Percentiles rank a stretch among this genome's conserved stretches.
phyloP scores from a whole-genome alignment of 2,329 filamentous ascomycete species.

The Aspergillus japonicus region DNA sequence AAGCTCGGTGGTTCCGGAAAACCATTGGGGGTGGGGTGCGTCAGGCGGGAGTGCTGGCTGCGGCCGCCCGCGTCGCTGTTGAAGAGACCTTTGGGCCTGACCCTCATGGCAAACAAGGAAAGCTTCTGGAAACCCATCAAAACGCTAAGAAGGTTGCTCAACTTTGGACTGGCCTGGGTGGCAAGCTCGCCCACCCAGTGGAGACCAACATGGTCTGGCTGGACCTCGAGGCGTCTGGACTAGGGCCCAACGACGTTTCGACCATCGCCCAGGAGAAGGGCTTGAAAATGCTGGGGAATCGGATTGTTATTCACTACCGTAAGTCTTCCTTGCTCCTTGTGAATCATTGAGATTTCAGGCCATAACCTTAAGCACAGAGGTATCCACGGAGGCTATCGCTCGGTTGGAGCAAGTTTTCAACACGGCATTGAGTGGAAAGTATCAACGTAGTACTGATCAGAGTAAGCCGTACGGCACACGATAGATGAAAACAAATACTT shows the following conservation, averaged over 20 bases:
- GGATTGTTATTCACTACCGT: conserved; percentile 69
- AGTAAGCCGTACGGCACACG: conserved; percentile 37
- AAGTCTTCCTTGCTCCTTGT: conserved; percentile 21
- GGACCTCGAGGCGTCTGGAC: conserved; percentile 63
- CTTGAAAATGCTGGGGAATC: conserved; percentile 55
- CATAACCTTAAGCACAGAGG: conserved; percentile 48
- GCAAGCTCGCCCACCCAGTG: conserved; percentile 65
- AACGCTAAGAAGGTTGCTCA: conserved; percentile 62
- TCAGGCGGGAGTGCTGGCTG: conserved; percentile 73
- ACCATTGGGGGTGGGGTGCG: conserved; percentile 75
- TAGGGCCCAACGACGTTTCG: conserved; percentile 54
- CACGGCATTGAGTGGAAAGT: conserved; percentile 33
- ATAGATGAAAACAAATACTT: background rate
- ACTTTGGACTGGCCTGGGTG: conserved; percentile 69
- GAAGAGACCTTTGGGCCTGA: conserved; percentile 72
- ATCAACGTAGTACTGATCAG: conserved; percentile 31
- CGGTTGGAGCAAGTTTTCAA: conserved; percentile 58
- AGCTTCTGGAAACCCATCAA: conserved; percentile 60
- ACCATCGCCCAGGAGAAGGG: conserved; percentile 58
- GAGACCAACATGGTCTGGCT: conserved; percentile 95
- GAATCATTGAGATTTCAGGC: background rate
- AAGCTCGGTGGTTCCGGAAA: conserved; percentile 75
- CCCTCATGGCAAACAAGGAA: conserved; percentile 59
- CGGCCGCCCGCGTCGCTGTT: conserved; percentile 72
- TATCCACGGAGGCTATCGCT: conserved; percentile 63